Evolutionary conservation across 2,329 filamentous ascomycete genomes (phyloP).

Genomic region (Elsinoe fawcettii): DNA sequence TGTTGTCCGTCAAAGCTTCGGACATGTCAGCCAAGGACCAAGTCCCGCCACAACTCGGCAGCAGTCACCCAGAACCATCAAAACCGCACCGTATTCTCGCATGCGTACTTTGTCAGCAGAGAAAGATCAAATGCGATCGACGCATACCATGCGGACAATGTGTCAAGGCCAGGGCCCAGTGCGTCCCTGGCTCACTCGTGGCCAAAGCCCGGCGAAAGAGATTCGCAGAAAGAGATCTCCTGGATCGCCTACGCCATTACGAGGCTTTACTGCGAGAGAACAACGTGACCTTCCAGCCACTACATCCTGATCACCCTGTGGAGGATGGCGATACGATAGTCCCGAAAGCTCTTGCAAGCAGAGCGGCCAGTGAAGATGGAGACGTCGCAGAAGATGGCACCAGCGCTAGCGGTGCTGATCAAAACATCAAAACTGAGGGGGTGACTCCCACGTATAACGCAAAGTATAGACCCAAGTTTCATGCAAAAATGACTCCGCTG

Average conservation of each 20-base stretch:
- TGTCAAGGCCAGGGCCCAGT: slow-evolving; percentile 54
- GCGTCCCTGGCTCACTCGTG: slow-evolving; percentile 33
- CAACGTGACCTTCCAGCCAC: slow-evolving; percentile 60
- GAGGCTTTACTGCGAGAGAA: slow-evolving; percentile 59
- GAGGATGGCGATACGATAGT: slow-evolving; percentile 17
- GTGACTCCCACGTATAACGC: slow-evolving; percentile 20
- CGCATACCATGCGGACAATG: slow-evolving; percentile 65
- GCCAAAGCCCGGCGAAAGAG: slow-evolving; percentile 52
- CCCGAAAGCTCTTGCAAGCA: slow-evolving; percentile 13
- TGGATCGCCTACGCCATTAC: slow-evolving; percentile 62
- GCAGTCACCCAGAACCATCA: not conserved
- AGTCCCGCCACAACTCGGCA: not conserved
- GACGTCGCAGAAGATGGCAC: slow-evolving; percentile 24
- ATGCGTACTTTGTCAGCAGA: slow-evolving; percentile 67
- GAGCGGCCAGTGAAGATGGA: slow-evolving; percentile 16
- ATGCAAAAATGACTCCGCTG: slow-evolving; percentile 23
- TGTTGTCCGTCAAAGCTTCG: not conserved
- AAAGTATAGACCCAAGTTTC: slow-evolving; percentile 13
- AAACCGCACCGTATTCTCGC: slow-evolving; percentile 37
- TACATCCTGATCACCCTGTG: slow-evolving; percentile 34
- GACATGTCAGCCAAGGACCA: not conserved
- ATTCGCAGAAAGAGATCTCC: slow-evolving; percentile 61
- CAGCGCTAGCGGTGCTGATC: slow-evolving; percentile 17
- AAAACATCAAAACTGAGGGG: slow-evolving; percentile 17
- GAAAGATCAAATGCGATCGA: slow-evolving; percentile 63